Conservation (phyloP, 805 yeast species). For the Kluyveromyces nonfermentans region DNA sequence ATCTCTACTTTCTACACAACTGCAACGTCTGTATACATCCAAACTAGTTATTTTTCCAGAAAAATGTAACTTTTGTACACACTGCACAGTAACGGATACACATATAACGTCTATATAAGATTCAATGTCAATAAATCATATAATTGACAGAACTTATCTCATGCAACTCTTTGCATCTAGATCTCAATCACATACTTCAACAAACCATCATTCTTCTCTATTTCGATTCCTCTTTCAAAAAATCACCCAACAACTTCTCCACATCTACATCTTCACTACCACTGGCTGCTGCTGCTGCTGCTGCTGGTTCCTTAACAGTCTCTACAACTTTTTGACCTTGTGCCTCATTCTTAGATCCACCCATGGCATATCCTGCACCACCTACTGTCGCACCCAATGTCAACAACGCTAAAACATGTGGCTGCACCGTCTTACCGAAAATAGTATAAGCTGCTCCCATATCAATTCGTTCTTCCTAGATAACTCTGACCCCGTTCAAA, state of each 20-base stretch:
- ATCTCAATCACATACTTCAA: too few species aligned
- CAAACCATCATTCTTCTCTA: too few species aligned
- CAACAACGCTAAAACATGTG: constrained; percentile 78
- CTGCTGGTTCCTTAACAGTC: neutral
- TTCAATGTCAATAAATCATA: too few species aligned
- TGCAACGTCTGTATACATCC: neutral
- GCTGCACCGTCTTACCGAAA: constrained; percentile 73
- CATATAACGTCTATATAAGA: too few species aligned
- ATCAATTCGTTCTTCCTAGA: neutral
- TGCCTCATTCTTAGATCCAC: constrained; percentile 4
- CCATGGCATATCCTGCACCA: constrained; percentile 10
- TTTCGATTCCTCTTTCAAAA: constrained; percentile 15
- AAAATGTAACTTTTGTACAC: neutral
- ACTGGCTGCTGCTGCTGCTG: constrained; percentile 2
- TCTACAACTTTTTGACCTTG: neutral
- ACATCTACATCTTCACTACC: constrained; percentile 15
- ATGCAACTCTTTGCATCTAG: too few species aligned
- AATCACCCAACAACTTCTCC: constrained; percentile 20
- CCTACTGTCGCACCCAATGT: constrained; percentile 33
- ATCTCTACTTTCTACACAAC: too few species aligned
- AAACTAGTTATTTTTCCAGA: neutral
- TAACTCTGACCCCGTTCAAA: too few species aligned
- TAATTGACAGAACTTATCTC: too few species aligned
- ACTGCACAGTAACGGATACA: neutral
- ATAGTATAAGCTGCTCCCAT: constrained; percentile 85